A percentile compares a stretch with the other conserved stretches of the same genome.
Evolutionary conservation across 2,329 filamentous ascomycete species (phyloP).

Genomic region (Apiospora marii): DNA sequence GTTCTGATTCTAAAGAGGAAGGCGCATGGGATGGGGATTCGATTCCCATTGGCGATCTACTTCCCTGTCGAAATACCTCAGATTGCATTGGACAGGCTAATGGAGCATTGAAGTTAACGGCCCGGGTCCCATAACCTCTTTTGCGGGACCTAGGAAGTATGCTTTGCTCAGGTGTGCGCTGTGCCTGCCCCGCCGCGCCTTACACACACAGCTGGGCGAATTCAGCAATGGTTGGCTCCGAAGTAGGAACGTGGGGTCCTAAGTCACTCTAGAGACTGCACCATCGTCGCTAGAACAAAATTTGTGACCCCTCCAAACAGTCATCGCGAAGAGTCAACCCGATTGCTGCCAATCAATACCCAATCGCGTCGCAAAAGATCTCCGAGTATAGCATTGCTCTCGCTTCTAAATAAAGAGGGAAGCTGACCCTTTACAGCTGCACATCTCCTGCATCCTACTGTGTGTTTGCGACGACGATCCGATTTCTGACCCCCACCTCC

Average conservation of each 20-base stretch:
- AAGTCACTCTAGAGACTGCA: slow-evolving; percentile 21
- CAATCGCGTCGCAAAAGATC: background rate
- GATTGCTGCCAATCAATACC: background rate
- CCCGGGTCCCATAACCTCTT: background rate
- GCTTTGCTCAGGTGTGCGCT: background rate
- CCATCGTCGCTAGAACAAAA: slow-evolving; percentile 34
- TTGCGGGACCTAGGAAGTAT: slow-evolving; percentile 16
- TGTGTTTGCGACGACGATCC: background rate
- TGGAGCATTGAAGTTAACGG: slow-evolving; percentile 7
- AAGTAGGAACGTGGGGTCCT: slow-evolving; percentile 50
- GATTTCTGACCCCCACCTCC: background rate
- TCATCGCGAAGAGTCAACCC: background rate
- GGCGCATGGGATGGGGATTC: slow-evolving; percentile 5
- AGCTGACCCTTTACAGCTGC: background rate
- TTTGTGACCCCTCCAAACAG: slow-evolving; percentile 21
- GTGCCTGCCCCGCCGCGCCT: slow-evolving; percentile 5
- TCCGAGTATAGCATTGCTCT: background rate
- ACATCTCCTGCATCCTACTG: background rate
- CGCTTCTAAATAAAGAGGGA: background rate
- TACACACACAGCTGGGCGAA: background rate
- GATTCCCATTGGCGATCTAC: background rate
- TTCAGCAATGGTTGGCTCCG: slow-evolving; percentile 38
- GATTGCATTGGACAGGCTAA: background rate
- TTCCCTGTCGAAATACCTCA: background rate
- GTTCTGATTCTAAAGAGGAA: background rate